phyloP scores from a whole-genome alignment of 257 asterid species.

The Solanum gracilifrons region DNA sequence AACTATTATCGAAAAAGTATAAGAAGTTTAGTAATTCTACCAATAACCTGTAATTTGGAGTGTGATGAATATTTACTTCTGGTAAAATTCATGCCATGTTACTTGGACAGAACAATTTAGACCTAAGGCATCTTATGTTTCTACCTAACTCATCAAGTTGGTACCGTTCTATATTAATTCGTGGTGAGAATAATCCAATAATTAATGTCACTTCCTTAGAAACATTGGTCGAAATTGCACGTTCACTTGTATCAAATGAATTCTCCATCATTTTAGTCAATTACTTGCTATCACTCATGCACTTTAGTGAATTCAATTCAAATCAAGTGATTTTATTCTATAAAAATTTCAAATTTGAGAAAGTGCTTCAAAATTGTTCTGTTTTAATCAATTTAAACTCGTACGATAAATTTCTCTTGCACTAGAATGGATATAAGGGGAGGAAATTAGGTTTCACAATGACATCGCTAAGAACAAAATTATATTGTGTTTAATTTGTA shows the following conservation, averaged over 20 bases:
- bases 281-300: neutral
- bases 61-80: neutral
- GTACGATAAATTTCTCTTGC: neutral
- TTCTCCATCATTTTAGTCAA: neutral
- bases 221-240: slow-evolving; percentile 5
- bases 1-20: neutral
- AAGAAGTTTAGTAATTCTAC: neutral
- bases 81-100: neutral
- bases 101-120: neutral
- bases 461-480: neutral
- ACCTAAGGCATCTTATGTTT: slow-evolving; percentile 6
- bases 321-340: neutral
- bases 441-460: neutral
- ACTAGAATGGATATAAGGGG: neutral
- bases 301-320: neutral
- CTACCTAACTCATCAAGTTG: neutral
- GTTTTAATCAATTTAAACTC: neutral
- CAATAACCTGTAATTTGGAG: neutral
- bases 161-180: neutral
- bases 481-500: neutral
- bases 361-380: neutral
- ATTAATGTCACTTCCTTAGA: slow-evolving; percentile 2
- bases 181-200: neutral
- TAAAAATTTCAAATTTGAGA: neutral
- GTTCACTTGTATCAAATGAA: slow-evolving; percentile 1